phyloP scores from a whole-genome alignment of 2,329 filamentous ascomycete genomes.

The Colletotrichum caudatum region DNA sequence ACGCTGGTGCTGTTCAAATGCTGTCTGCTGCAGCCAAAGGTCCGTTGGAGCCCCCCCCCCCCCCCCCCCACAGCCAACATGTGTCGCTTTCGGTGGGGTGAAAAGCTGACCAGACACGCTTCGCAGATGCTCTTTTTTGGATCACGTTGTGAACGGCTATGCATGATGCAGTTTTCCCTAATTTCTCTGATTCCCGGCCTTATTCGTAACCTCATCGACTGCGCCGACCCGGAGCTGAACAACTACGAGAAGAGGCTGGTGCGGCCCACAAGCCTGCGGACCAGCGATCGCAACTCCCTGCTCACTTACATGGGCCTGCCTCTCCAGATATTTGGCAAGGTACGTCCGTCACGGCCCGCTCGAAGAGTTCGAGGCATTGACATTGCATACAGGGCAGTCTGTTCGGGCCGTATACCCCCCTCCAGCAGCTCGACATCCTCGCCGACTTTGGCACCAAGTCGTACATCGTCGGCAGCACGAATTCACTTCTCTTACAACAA shows the following conservation, averaged over 20 bases:
- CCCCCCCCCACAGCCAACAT: neutral
- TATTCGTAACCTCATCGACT: slow-evolving; percentile 91
- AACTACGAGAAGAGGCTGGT: slow-evolving; percentile 80
- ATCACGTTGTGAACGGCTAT: slow-evolving; percentile 93
- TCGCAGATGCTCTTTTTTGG: slow-evolving; percentile 96
- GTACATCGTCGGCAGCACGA: slow-evolving; percentile 97
- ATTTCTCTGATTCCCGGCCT: slow-evolving; percentile 95
- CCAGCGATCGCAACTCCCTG: slow-evolving; percentile 90
- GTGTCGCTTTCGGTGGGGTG: neutral
- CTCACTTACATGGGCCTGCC: slow-evolving; percentile 95
- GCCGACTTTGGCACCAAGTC: slow-evolving; percentile 96
- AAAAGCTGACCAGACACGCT: neutral
- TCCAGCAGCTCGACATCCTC: slow-evolving; percentile 94
- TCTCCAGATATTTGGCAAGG: slow-evolving; percentile 94
- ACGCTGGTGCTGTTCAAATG: slow-evolving; percentile 95
- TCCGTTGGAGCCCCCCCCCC: slow-evolving; percentile 57
- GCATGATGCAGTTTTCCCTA: slow-evolving; percentile 98
- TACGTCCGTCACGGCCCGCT: slow-evolving; percentile 50
- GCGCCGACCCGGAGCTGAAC: slow-evolving; percentile 92
- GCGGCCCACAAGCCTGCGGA: slow-evolving; percentile 86
- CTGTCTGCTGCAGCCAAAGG: slow-evolving; percentile 93
- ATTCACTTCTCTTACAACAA: slow-evolving; percentile 92
- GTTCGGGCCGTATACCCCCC: slow-evolving; percentile 95
- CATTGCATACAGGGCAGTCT: slow-evolving; percentile 76
- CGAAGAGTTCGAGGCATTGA: slow-evolving; percentile 38